Conservation (phyloP, 2,329 filamentous ascomycete genomes). For the Immersiporthe knoxdaviesiana region DNA sequence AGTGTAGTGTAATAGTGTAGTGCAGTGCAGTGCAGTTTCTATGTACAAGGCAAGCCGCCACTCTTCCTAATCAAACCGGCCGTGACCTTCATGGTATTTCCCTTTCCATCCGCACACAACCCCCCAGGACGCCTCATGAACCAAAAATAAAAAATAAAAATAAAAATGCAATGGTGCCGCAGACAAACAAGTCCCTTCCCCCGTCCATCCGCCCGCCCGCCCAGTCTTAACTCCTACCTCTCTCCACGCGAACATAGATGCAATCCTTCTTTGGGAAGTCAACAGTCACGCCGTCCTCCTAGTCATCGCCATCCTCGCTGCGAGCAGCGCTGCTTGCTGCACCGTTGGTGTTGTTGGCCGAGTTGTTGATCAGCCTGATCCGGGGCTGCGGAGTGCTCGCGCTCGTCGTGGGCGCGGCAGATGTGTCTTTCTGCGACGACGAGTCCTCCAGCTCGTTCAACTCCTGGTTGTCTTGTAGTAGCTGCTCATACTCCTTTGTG, state of each 20-base stretch:
- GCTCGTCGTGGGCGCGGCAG: conserved; percentile 57
- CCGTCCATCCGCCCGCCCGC: not conserved
- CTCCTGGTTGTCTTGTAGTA: conserved; percentile 57
- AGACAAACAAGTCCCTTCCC: conserved; percentile 10
- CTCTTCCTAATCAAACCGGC: conserved; percentile 11
- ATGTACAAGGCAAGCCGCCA: not conserved
- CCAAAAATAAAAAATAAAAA: too few relatives aligned
- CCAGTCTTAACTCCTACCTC: conserved; percentile 21
- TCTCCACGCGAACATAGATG: conserved; percentile 12
- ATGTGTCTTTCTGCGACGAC: conserved; percentile 45
- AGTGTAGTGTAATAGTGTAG: not conserved
- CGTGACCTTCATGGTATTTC: conserved; percentile 29
- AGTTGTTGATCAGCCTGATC: conserved; percentile 68
- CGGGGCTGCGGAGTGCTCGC: conserved; percentile 69
- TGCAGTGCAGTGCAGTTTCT: not conserved
- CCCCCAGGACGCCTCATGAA: conserved; percentile 27
- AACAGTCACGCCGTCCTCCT: conserved; percentile 1
- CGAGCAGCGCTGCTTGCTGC: conserved; percentile 26
- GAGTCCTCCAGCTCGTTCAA: conserved; percentile 59
- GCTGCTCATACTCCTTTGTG: conserved; percentile 55
- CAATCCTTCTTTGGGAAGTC: not conserved
- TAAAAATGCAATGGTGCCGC: conserved; percentile 21
- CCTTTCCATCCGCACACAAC: conserved; percentile 16
- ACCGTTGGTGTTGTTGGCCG: conserved; percentile 36
- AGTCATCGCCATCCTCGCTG: conserved; percentile 29